Evolutionary conservation across 2,329 filamentous ascomycete genomes (phyloP).

Genomic region (Metarhizium anisopliae): DNA sequence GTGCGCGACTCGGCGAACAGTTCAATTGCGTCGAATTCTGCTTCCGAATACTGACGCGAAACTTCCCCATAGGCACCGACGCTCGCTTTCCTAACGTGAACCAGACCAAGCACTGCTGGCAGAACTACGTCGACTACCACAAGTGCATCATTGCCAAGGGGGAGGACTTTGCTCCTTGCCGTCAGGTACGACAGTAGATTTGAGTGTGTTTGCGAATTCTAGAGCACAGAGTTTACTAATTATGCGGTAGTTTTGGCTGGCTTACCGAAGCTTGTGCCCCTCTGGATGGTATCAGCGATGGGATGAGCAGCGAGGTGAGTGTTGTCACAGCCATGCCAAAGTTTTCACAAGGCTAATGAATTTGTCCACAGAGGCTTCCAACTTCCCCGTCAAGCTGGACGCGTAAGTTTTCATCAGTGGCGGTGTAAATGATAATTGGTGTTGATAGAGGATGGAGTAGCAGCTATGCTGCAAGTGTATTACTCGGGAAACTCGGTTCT

Average conservation of each 20-base stretch:
- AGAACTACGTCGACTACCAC: conserved; percentile 99
- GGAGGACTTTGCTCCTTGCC: conserved; percentile 95
- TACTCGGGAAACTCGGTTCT: conserved; percentile 21
- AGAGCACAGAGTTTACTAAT: conserved; percentile 11
- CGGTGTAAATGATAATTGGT: conserved; percentile 11
- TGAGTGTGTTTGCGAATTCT: background rate
- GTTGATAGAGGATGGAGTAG: conserved; percentile 20
- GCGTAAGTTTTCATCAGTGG: conserved; percentile 30
- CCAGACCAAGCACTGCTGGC: conserved; percentile 99
- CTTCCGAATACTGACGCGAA: conserved; percentile 7
- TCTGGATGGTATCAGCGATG: conserved; percentile 88
- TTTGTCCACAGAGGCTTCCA: conserved; percentile 49
- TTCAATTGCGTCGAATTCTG: conserved; percentile 16
- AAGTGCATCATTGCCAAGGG: conserved; percentile 99
- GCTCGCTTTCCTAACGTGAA: conserved; percentile 98
- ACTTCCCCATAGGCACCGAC: conserved; percentile 67
- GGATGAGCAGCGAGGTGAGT: conserved; percentile 93
- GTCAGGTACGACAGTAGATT: conserved; percentile 57
- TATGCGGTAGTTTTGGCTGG: conserved; percentile 72
- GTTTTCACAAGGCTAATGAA: conserved; percentile 12
- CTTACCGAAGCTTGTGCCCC: conserved; percentile 96
- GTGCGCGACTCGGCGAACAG: conserved; percentile 13
- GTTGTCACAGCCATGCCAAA: conserved; percentile 2
- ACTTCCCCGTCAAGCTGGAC: conserved; percentile 59
- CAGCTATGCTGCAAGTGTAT: conserved; percentile 28